These are phyloP conservation scores for Aureobasidium sp. DNA, from an alignment of 2,329 filamentous ascomycete genomes.

Conservation along the genomic window DNA sequence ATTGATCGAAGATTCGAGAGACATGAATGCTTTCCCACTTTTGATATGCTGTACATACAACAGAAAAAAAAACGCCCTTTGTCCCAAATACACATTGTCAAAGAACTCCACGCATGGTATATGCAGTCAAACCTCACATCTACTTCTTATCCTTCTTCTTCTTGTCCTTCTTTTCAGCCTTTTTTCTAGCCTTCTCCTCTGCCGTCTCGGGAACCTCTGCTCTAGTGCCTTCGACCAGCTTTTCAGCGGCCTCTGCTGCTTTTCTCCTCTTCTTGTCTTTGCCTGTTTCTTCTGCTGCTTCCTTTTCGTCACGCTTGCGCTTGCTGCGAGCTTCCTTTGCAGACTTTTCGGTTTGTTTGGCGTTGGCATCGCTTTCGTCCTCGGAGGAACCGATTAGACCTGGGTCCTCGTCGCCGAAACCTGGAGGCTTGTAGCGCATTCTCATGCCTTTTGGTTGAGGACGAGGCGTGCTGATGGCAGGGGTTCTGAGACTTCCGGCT, in stretches of 20 bases:
- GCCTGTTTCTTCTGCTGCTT: conserved; percentile 25
- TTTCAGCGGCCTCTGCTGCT: conserved; percentile 20
- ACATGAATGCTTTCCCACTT: background rate
- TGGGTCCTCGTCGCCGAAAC: conserved; percentile 42
- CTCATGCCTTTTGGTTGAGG: conserved; percentile 62
- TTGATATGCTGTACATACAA: conserved; percentile 6
- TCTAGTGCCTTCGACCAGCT: conserved; percentile 15
- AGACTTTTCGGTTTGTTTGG: conserved; percentile 20
- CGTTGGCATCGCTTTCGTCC: conserved; percentile 31
- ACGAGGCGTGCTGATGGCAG: conserved; percentile 48
- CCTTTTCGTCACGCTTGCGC: conserved; percentile 31
- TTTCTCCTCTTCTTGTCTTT: conserved; percentile 36
- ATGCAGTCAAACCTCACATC: background rate
- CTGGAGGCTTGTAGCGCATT: conserved; percentile 61
- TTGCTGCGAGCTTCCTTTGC: conserved; percentile 27
- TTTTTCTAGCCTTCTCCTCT: conserved; percentile 33
- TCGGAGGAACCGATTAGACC: conserved; percentile 38
- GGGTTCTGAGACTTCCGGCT: conserved; percentile 38
- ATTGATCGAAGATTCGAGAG: background rate
- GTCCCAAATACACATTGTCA: background rate
- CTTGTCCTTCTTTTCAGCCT: conserved; percentile 25
- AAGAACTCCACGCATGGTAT: background rate
- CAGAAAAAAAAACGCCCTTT: background rate
- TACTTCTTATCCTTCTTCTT: conserved; percentile 25
- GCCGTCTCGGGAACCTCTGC: conserved; percentile 21